Evolutionary conservation across 1,139 yeast genomes (phyloP).

Genomic region (Candida pseudoviswanathii): DNA sequence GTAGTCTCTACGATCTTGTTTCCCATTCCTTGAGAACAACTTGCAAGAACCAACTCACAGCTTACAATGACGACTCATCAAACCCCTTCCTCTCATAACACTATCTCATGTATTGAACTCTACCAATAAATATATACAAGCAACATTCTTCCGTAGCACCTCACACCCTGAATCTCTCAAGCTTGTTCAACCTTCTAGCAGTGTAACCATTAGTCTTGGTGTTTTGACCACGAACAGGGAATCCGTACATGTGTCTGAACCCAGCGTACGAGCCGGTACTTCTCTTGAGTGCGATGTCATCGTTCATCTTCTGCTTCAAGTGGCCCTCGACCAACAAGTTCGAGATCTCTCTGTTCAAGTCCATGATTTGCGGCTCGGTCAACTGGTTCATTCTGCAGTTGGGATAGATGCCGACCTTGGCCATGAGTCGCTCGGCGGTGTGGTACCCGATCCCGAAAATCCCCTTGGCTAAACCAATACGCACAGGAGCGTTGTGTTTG

Average conservation of each 20-base stretch:
- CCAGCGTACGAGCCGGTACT: constrained; percentile 87
- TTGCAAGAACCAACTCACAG: too few relatives aligned
- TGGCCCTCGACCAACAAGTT: constrained; percentile 85
- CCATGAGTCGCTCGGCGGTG: constrained; percentile 78
- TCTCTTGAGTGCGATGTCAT: constrained; percentile 79
- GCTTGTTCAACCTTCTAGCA: constrained; percentile 80
- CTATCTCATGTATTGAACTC: background rate
- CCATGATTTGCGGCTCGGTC: constrained; percentile 83
- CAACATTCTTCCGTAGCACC: background rate
- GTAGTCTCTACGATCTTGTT: too few relatives aligned
- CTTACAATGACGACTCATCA: too few relatives aligned
- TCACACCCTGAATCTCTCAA: constrained; percentile 51
- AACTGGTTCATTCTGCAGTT: constrained; percentile 93
- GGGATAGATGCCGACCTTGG: constrained; percentile 89
- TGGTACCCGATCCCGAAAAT: constrained; percentile 83
- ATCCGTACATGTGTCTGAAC: constrained; percentile 82
- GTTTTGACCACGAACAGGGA: constrained; percentile 93
- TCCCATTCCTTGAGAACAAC: too few relatives aligned
- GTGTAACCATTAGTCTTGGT: constrained; percentile 90
- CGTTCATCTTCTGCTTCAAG: constrained; percentile 74
- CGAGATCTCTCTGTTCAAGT: constrained; percentile 83
- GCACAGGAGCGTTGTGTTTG: constrained; percentile 50
- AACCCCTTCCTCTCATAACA: too few relatives aligned
- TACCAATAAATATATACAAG: background rate
- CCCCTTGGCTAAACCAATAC: constrained; percentile 73